Conservation (phyloP, 192 early-diverging fungal genomes). For the Backusella mclennaniae region DNA sequence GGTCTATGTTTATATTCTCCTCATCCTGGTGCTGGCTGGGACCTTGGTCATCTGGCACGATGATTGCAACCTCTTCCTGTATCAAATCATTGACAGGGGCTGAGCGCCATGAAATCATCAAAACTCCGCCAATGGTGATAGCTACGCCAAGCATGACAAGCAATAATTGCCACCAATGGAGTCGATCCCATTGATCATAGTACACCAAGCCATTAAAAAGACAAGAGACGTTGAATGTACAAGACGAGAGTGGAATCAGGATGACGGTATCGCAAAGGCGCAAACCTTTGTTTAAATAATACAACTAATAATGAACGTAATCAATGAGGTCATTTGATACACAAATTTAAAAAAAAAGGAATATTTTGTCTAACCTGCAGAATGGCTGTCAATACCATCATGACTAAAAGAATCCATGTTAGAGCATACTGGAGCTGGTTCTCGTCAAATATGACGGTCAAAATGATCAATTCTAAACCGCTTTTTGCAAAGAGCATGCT, state of each 20-base stretch:
- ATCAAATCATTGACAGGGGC: slow-evolving; percentile 1
- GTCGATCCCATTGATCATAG: slow-evolving; percentile 66
- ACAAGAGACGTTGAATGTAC: slow-evolving; percentile 70
- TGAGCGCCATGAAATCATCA: slow-evolving; percentile 59
- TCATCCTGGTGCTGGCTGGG: slow-evolving; percentile 1
- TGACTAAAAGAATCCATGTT: slow-evolving; percentile 63
- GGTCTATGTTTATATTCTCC: slow-evolving; percentile 4
- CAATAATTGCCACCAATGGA: slow-evolving; percentile 57
- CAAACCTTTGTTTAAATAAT: slow-evolving; percentile 75
- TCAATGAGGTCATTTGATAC: slow-evolving; percentile 5
- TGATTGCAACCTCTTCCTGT: slow-evolving; percentile 19
- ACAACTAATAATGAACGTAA: slow-evolving; percentile 48
- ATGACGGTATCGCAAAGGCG: slow-evolving; percentile 73
- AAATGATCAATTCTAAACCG: slow-evolving; percentile 68
- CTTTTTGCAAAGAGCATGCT: slow-evolving; percentile 76
- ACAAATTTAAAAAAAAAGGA: background rate
- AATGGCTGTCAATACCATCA: slow-evolving; percentile 51
- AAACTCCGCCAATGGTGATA: slow-evolving; percentile 61
- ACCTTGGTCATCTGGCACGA: slow-evolving; percentile 2
- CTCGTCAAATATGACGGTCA: slow-evolving; percentile 51
- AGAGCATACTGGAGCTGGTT: slow-evolving; percentile 72
- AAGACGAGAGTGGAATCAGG: slow-evolving; percentile 72
- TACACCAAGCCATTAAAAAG: slow-evolving; percentile 80
- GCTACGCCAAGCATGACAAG: slow-evolving; percentile 67
- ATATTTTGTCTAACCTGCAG: slow-evolving; percentile 43